Conservation (phyloP, 192 early-diverging fungal genomes). For the Linnemannia exigua region DNA sequence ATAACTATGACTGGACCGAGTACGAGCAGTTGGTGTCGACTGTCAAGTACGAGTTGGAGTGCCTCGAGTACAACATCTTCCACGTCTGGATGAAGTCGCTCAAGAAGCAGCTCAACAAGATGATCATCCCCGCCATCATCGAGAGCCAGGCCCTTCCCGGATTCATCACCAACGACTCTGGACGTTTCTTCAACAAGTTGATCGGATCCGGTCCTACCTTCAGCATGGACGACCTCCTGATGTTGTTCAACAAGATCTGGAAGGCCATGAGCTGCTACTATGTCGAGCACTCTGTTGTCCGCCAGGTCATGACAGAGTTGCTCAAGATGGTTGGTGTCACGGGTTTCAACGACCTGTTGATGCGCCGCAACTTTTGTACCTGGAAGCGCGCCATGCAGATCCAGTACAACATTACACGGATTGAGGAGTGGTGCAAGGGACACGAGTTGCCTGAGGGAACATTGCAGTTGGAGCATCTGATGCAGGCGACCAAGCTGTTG, state of each 20-base stretch:
- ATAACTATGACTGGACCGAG: conserved; percentile 78
- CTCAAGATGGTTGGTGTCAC: conserved; percentile 96
- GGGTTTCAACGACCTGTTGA: conserved; percentile 98
- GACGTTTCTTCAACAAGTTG: conserved; percentile 92
- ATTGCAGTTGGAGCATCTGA: conserved; percentile 92
- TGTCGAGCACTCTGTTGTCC: conserved; percentile 92
- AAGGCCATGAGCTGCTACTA: conserved; percentile 98
- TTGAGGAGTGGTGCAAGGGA: conserved; percentile 99
- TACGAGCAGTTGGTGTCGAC: conserved; percentile 87
- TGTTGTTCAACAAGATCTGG: conserved; percentile 95
- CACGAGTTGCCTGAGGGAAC: conserved; percentile 93
- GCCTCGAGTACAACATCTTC: conserved; percentile 94
- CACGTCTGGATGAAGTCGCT: conserved; percentile 99
- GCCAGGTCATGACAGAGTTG: conserved; percentile 96
- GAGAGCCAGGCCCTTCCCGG: conserved; percentile 96
- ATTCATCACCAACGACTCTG: conserved; percentile 92
- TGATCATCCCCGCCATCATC: conserved; percentile 96
- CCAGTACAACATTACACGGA: conserved; percentile 97
- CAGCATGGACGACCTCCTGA: conserved; percentile 96
- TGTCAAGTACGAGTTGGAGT: conserved; percentile 91
- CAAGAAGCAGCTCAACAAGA: conserved; percentile 94
- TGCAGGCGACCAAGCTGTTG: conserved; percentile 97
- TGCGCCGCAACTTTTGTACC: conserved; percentile 98
- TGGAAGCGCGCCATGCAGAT: conserved; percentile 99
- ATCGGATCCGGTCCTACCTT: conserved; percentile 81